Base-by-base conservation (phyloP, 1,284 basidiomycete genomes). In the Vanrija pseudolonga region DNA sequence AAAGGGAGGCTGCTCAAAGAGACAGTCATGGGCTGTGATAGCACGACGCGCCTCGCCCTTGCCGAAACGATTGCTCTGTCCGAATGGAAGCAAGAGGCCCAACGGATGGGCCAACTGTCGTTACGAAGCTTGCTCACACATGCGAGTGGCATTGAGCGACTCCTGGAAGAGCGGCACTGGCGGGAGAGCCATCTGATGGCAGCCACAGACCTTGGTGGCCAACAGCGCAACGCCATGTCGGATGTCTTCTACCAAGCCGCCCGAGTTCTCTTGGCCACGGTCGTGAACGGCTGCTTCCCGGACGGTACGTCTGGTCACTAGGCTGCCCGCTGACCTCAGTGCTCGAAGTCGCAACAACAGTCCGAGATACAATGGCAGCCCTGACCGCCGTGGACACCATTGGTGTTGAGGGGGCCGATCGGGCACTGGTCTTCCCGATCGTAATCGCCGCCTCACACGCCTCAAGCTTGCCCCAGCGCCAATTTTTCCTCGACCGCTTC, bases 11-110 rank as follows among this genome's bases (percentile, higher is more conserved):
- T 84, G 47, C 80, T 83, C 23, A 89, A 89, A 87, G 80, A 88
- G 72, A 79, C 81, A 40, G 81, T 87, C 9, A 90, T 90, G 88
- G 88, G 89, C n/a, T 89, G 87, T 77, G 86, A 88, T 64, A 87
- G 87, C 74, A 68, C 64, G 0, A 68, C 66, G 6, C 83, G 89
- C 43, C 86, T 87, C 77, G 88, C 86, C 12, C 79, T 90, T 42
- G 85, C 88, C 5, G 84, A 89, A 76, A 85, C 83, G 17, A 83
- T 84, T 8, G 77, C 76, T n/a, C 80, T 90, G 12, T 80, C 84
- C 32, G 70, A 67, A 55, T 89, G 86, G 87, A 88, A 88, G 75
- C 77, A 79, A 3, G 37, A 51, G 52, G 3, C 74, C 80, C 56
- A 61, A 61, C 56, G 58, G 42, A 0, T 60, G 55, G 18, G 83